Percentiles rank a stretch among this genome's conserved stretches.
These are phyloP conservation scores for Graphilbum ipis-grandicollis DNA, from an alignment of 2,329 filamentous ascomycete genomes.

Conservation along the genomic window DNA sequence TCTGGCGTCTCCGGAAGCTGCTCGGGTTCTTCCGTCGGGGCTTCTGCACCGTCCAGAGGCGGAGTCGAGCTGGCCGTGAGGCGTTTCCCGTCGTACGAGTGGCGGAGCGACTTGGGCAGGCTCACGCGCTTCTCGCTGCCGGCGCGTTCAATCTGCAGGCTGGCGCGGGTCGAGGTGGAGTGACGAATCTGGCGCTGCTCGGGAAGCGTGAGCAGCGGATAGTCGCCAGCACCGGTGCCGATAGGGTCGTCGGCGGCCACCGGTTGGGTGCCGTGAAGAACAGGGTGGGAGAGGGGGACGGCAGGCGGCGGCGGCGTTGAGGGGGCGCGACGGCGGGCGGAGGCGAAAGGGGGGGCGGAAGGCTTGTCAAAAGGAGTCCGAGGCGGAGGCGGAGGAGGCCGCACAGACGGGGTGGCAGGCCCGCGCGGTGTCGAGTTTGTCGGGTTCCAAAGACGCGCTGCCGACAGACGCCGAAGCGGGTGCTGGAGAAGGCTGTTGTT, in stretches of 20 bases:
- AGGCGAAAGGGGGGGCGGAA: not conserved
- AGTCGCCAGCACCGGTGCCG: constrained; percentile 25
- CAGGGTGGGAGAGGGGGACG: constrained; percentile 29
- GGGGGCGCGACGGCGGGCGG: constrained; percentile 24
- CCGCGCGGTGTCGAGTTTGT: constrained; percentile 38
- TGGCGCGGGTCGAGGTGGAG: constrained; percentile 25
- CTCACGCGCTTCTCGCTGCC: constrained; percentile 31
- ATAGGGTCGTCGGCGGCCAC: constrained; percentile 19
- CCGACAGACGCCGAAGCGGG: constrained; percentile 21
- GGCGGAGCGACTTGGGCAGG: constrained; percentile 33
- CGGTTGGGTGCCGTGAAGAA: constrained; percentile 15
- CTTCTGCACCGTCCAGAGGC: constrained; percentile 4
- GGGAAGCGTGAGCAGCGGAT: constrained; percentile 31
- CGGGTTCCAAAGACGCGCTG: constrained; percentile 41
- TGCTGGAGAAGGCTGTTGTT: constrained; percentile 5
- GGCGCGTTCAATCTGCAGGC: constrained; percentile 30
- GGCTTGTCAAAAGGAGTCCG: not conserved
- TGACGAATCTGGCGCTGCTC: constrained; percentile 31
- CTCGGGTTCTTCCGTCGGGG: constrained; percentile 2
- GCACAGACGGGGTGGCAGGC: constrained; percentile 8
- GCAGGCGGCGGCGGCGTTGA: constrained; percentile 36
- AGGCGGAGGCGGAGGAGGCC: not conserved
- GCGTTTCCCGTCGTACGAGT: constrained; percentile 35
- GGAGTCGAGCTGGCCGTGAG: not conserved
- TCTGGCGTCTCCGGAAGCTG: not conserved